These are phyloP conservation scores for Phyllosticta paracitricarpa DNA, from an alignment of 2,329 filamentous ascomycete genomes.

Conservation along the genomic window DNA sequence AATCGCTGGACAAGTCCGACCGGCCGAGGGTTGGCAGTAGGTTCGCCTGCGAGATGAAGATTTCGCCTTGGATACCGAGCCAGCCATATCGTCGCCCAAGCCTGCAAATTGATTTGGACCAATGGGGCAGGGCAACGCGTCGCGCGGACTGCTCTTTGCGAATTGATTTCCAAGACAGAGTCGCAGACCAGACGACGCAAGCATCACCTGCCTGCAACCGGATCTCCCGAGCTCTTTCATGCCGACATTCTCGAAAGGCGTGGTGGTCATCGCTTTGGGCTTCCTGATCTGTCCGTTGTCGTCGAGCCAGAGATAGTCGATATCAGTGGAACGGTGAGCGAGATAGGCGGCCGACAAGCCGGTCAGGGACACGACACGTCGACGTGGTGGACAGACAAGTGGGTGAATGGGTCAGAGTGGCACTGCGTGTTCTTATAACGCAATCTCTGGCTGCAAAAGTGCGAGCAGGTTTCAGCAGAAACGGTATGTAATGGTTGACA, in stretches of 20 bases:
- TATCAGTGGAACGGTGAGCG: not conserved
- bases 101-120: not conserved
- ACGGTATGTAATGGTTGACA: not conserved
- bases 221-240: not conserved
- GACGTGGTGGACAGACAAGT: not conserved
- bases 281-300: not conserved
- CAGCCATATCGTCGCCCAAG: not conserved
- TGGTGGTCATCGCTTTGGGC: not conserved
- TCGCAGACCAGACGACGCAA: not conserved
- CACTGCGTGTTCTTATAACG: not conserved
- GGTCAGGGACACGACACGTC: not conserved
- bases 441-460: not conserved
- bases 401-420: not conserved
- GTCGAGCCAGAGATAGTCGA: not conserved
- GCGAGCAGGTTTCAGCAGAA: not conserved
- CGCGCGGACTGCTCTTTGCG: not conserved
- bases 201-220: not conserved
- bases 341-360: not conserved
- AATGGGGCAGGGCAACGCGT: not conserved
- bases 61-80: not conserved
- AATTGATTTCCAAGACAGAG: not conserved
- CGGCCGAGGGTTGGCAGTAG: not conserved
- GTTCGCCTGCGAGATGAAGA: not conserved
- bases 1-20: not conserved
- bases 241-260: not conserved